These are phyloP conservation scores for Fusarium nanum DNA, from an alignment of 2,329 filamentous ascomycete species.

Conservation along the genomic window DNA sequence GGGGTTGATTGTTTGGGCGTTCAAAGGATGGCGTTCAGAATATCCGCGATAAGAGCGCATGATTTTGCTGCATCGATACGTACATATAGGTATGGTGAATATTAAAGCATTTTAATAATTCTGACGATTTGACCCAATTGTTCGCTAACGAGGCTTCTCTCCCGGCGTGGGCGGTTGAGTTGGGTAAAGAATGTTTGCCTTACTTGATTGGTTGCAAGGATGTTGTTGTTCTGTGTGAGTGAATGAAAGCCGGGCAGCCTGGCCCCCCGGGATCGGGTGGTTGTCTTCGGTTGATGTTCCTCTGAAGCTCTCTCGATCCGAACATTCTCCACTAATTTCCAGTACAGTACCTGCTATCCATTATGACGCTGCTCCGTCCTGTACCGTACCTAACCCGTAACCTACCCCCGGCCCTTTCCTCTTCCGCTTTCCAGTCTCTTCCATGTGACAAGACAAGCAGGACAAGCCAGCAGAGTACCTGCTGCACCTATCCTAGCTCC, in stretches of 20 bases:
- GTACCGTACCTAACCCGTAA: background rate
- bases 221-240: slow-evolving; percentile 5
- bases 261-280: background rate
- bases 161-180: background rate
- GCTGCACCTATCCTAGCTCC: slow-evolving; percentile 15
- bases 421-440: slow-evolving; percentile 37
- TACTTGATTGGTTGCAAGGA: slow-evolving; percentile 24
- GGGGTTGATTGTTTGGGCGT: slow-evolving; percentile 37
- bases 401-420: slow-evolving; percentile 14
- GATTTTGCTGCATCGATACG: slow-evolving; percentile 24
- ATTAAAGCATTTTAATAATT: slow-evolving; percentile 15
- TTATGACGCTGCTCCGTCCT: slow-evolving; percentile 31
- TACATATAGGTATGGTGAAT: background rate
- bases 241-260: background rate
- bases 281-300: slow-evolving; percentile 3
- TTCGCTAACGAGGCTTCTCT: background rate
- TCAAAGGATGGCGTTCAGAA: slow-evolving; percentile 34
- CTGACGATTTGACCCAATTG: background rate
- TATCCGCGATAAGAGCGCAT: slow-evolving; percentile 34
- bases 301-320: slow-evolving; percentile 10
- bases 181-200: slow-evolving; percentile 7
- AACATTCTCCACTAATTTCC: slow-evolving; percentile 7
- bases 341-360: background rate
- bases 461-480: background rate
- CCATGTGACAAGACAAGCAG: slow-evolving; percentile 37